These are phyloP conservation scores for Begonia peltatifolia DNA, from an alignment of 306 rosid species.

Conservation along the genomic window DNA sequence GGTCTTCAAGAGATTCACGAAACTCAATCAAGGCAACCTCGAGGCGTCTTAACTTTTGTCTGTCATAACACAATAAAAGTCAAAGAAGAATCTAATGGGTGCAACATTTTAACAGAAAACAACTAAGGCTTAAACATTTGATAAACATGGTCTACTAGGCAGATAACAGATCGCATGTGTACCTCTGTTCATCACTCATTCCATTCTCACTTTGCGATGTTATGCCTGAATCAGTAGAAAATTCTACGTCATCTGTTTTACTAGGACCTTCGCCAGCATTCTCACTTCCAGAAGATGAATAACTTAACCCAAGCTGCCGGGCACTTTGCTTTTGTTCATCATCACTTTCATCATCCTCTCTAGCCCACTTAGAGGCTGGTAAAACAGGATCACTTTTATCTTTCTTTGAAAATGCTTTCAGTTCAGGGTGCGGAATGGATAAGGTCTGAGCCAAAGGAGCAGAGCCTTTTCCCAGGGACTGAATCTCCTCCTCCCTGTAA, in stretches of 20 bases:
- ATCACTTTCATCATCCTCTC: conserved; percentile 94
- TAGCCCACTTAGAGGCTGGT: conserved; percentile 96
- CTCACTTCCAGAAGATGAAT: conserved; percentile 98
- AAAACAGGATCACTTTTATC: conserved; percentile 76
- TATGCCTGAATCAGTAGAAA: conserved; percentile 48
- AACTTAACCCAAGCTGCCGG: conserved; percentile 70
- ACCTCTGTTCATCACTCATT: conserved; percentile 91
- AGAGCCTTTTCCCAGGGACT: conserved; percentile 35
- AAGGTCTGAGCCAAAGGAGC: conserved; percentile 40
- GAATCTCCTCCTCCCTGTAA: conserved; percentile 39
- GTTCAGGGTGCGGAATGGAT: conserved; percentile 61
- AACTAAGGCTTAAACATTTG: too few species aligned
- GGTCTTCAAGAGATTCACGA: conserved; percentile 89
- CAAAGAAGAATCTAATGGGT: too few species aligned
- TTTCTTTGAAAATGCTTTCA: conserved; percentile 50
- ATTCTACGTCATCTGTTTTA: conserved; percentile 60
- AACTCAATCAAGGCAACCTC: conserved; percentile 93
- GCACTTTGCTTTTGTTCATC: conserved; percentile 54
- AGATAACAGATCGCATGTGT: background rate
- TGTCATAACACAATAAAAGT: conserved; percentile 12
- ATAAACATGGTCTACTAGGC: background rate
- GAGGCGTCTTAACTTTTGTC: conserved; percentile 85
- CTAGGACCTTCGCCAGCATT: conserved; percentile 53
- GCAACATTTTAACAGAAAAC: too few species aligned
- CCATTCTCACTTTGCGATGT: conserved; percentile 56